Evolutionary conservation across 495 filamentous ascomycete species (phyloP).

Genomic region (Chaetomium cochliodes): DNA sequence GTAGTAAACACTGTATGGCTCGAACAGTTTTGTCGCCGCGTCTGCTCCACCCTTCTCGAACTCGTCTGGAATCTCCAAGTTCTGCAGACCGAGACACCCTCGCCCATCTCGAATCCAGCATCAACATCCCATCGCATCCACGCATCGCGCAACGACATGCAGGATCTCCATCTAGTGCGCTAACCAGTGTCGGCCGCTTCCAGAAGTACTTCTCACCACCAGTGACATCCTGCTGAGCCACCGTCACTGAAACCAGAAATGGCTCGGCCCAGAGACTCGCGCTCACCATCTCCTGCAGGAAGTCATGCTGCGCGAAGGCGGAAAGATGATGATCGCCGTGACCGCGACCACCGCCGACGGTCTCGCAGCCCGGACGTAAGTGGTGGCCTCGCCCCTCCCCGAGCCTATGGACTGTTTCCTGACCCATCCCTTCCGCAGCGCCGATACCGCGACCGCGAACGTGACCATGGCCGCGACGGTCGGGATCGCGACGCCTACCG

Average conservation of each 20-base stretch:
- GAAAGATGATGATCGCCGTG: constrained; percentile 75
- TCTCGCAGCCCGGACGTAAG: constrained; percentile 75
- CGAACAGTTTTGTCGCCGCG: constrained; percentile 8
- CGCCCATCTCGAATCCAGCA: constrained; percentile 6
- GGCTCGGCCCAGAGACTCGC: constrained; percentile 88
- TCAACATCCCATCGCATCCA: constrained; percentile 3
- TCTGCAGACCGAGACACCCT: background rate
- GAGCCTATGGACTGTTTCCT: constrained; percentile 27
- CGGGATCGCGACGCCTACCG: constrained; percentile 61
- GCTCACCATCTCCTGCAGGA: constrained; percentile 95
- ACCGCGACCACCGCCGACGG: constrained; percentile 65
- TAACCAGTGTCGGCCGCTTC: constrained; percentile 33
- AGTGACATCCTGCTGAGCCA: constrained; percentile 52
- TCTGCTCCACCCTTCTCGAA: constrained; percentile 9
- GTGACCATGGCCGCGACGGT: constrained; percentile 54
- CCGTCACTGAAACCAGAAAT: constrained; percentile 50
- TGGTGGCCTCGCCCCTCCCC: constrained; percentile 2
- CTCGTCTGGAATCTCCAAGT: background rate
- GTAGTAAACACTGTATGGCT: background rate
- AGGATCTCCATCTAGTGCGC: constrained; percentile 11
- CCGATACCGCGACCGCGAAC: constrained; percentile 51
- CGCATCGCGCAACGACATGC: constrained; percentile 17
- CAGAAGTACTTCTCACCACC: constrained; percentile 63
- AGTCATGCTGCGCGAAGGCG: constrained; percentile 76
- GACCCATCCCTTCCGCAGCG: constrained; percentile 47